phyloP scores from a whole-genome alignment of 2,329 filamentous ascomycete species.

The Nemania sp. region DNA sequence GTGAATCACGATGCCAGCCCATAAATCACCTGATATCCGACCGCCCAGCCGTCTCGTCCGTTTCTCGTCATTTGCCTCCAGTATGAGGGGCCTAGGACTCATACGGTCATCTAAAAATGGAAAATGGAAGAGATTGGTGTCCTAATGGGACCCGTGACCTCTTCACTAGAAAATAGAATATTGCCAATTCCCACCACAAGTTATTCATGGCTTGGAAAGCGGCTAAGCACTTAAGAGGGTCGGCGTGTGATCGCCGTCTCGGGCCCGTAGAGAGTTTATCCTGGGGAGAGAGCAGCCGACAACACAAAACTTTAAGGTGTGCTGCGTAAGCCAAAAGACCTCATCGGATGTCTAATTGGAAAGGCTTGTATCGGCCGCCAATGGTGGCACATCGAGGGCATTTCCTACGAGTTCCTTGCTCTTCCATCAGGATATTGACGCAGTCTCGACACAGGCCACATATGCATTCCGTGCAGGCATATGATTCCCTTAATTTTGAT shows the following conservation, averaged over 20 bases:
- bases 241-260: not conserved
- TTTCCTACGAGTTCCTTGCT: constrained; percentile 75
- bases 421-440: constrained; percentile 77
- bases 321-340: not conserved
- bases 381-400: constrained; percentile 81
- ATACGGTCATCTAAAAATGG: not conserved
- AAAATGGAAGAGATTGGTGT: not conserved
- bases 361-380: constrained; percentile 80
- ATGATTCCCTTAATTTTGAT: constrained; percentile 79
- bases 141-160: not conserved
- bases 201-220: constrained; percentile 1
- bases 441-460: constrained; percentile 89
- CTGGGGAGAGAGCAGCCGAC: not conserved
- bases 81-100: not conserved
- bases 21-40: not conserved
- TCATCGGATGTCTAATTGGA: constrained; percentile 81
- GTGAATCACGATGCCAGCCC: not conserved
- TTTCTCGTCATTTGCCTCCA: not conserved
- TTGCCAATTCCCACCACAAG: not conserved
- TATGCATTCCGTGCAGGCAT: constrained; percentile 95
- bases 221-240: constrained; percentile 19
- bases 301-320: not conserved
- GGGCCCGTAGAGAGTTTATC: not conserved
- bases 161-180: not conserved
- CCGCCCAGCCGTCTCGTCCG: not conserved